Conservation (phyloP, 306 rosid genomes). For the Spatholobus suberectus region DNA sequence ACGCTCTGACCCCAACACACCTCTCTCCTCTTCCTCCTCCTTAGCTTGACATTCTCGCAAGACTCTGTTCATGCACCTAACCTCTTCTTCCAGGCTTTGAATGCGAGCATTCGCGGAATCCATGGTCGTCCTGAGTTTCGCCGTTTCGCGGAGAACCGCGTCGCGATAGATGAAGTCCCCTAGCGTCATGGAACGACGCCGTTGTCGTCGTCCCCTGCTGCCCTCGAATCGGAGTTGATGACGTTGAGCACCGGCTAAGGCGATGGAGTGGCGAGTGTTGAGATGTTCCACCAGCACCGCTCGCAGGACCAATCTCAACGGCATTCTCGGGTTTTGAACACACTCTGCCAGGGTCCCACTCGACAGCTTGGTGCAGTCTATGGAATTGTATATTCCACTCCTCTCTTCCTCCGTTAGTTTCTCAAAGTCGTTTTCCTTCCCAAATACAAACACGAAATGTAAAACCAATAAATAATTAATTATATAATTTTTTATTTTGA, state of each 20-base stretch:
- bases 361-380: conserved; percentile 72
- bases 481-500: no score
- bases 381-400: conserved; percentile 55
- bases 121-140: conserved; percentile 54
- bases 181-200: conserved; percentile 37
- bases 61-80: conserved; percentile 51
- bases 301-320: conserved; percentile 66
- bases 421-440: conserved; percentile 53
- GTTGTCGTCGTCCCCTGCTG: not conserved
- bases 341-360: conserved; percentile 51
- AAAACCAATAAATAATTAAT: no score
- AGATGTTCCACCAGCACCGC: conserved; percentile 79
- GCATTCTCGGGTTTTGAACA: conserved; percentile 74
- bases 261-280: conserved; percentile 64
- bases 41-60: conserved; percentile 32
- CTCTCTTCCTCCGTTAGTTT: conserved; percentile 64
- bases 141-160: conserved; percentile 46
- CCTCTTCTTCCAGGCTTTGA: conserved; percentile 59
- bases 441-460: not conserved
- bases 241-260: conserved; percentile 22
- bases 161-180: conserved; percentile 67
- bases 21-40: not conserved
- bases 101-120: conserved; percentile 61
- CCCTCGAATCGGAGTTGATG: not conserved
- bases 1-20: conserved; percentile 36